These are phyloP conservation scores for Myochromella boudieri DNA, from an alignment of 768 basidiomycete genomes.

Conservation along the genomic window DNA sequence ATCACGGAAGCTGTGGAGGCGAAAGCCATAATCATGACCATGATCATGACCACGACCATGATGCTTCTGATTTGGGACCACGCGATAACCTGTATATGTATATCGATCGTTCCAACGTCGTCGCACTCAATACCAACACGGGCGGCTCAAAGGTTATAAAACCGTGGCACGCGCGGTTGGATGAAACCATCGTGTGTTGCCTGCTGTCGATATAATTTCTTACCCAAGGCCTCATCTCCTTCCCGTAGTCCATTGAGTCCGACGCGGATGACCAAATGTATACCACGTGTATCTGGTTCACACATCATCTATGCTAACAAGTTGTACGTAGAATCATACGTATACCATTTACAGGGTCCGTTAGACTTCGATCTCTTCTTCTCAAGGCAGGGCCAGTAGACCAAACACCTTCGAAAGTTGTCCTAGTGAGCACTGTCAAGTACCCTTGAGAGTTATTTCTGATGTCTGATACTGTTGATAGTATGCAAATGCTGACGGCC, in stretches of 20 bases:
- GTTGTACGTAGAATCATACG: conserved; percentile 62
- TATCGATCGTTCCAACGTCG: conserved; percentile 79
- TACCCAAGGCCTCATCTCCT: conserved; percentile 4
- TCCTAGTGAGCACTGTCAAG: conserved; percentile 49
- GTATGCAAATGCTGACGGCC: conserved; percentile 75
- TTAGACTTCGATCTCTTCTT: conserved; percentile 79
- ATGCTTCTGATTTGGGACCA: conserved; percentile 51
- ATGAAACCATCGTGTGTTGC: conserved; percentile 63
- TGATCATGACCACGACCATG: conserved; percentile 58
- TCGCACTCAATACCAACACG: conserved; percentile 69
- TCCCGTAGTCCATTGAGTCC: conserved; percentile 72
- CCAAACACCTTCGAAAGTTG: conserved; percentile 72
- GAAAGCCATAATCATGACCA: conserved; percentile 56
- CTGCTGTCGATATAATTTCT: background rate
- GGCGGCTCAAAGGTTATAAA: conserved; percentile 68
- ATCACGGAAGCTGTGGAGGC: conserved; percentile 57
- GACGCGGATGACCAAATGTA: conserved; percentile 92
- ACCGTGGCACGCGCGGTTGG: conserved; percentile 78
- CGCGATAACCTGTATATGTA: conserved; percentile 71
- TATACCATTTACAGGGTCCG: conserved; percentile 84
- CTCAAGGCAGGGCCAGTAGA: conserved; percentile 82
- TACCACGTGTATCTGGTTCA: conserved; percentile 14
- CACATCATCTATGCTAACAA: background rate
- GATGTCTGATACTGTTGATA: conserved; percentile 25
- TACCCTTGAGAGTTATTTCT: background rate